Evolutionary conservation across 2,329 filamentous ascomycete genomes (phyloP).

Genomic region (Metarhizium robertsii): DNA sequence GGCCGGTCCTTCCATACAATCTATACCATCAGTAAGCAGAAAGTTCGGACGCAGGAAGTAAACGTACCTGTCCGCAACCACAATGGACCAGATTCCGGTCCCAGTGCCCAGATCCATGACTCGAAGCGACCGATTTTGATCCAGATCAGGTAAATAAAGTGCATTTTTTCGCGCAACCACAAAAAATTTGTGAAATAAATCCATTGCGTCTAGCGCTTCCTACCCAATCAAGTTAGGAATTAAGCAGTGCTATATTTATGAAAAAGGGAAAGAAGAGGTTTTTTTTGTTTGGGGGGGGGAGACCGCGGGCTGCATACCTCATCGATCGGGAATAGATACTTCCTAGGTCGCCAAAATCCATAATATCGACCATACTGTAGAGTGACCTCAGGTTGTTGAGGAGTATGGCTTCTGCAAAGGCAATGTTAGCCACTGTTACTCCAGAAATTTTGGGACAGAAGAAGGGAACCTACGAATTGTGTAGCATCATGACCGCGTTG

Average conservation of each 20-base stretch:
- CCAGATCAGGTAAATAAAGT: conserved; percentile 12
- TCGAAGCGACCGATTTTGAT: conserved; percentile 16
- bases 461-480: not conserved
- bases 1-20: not conserved
- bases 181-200: conserved; percentile 75
- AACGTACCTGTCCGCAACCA: conserved; percentile 59
- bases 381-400: too few species aligned
- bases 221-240: conserved; percentile 23
- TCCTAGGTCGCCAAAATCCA: conserved; percentile 55
- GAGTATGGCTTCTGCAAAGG: not conserved
- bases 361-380: conserved; percentile 61
- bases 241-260: too few species aligned
- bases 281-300: too few species aligned
- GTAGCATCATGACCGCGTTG: conserved; percentile 1
- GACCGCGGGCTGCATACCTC: conserved; percentile 42
- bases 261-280: not conserved
- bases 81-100: conserved; percentile 85
- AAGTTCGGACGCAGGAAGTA: too few species aligned
- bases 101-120: conserved; percentile 70
- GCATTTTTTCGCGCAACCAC: conserved; percentile 47
- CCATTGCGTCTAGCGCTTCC: conserved; percentile 67
- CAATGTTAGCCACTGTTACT: not conserved
- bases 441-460: not conserved
- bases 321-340: conserved; percentile 72
- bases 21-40: not conserved